Evolutionary conservation across 306 rosid species (phyloP), one percentile per base, ranked within the genome.

Genomic region (Malus asiatica): DNA sequence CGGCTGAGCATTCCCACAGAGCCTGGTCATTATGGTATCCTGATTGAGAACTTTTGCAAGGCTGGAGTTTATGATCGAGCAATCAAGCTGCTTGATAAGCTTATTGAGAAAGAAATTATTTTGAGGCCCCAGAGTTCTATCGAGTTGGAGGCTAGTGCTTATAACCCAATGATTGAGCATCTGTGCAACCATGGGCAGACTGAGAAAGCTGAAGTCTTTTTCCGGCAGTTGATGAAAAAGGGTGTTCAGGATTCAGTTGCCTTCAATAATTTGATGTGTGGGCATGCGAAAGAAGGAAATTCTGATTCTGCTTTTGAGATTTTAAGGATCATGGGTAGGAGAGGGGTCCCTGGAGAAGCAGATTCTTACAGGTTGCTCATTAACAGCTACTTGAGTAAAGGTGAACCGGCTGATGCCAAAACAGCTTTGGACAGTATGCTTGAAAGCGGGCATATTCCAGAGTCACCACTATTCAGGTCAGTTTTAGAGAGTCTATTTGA

Each of bases 371-470:
- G 40, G 68, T 77, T 92, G 86, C 97, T 95, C 68, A 86, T 89
- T 68, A 86, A 85, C 85, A 89, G 97, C 86, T 95, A 81, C 85
- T 68, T 95, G 79, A 84, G 90, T 22, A 92, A 89, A 71, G 98
- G 97, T 35, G 96, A 95, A 77, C 98, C 96, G 0, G 93, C 93
- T 76, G 97, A 95, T 78, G 93, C 96, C 11, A 95, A 95, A 83
- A 83, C 86, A 13, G 93, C 92, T 80, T 72, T 95, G 85, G 97
- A 95, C 68, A 71, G 90, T 83, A 95, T 95, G 98, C 82, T 92
- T 72, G 98, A 92, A 82, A 82, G 79, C 59, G 98, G 96, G 27
- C 96, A 92, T 81, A 64, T 73, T 66, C 97, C 96, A 0, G 96
- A 90, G 40, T 85, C 92, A 7, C 68, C 87, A 1, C 80, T 95